Base-by-base conservation (phyloP, 371 early-diverging fungal species). In the Paraphysoderma sedebokerense region DNA sequence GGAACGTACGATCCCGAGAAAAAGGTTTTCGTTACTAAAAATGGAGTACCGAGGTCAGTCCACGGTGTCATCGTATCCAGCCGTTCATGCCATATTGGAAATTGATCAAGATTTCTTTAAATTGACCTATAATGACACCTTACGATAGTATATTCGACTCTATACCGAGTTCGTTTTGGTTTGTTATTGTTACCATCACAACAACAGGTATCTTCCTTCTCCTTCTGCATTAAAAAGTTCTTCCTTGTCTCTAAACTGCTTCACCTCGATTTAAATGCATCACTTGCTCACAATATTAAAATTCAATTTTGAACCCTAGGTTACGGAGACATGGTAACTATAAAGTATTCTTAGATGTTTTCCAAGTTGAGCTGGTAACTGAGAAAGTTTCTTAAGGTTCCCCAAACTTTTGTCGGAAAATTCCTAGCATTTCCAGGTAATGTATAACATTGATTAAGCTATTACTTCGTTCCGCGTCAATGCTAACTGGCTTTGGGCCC, bases 331-430 rank as follows among this genome's bases (percentile, higher is more conserved):
- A 42, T 42, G 24, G 28, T 42, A n/a, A n/a, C n/a, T n/a, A 26
- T 36, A 2, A 36, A 7, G 23, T 23, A 32, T 19, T 40, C 13
- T 12, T 29, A 24, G 23, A 65, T 59, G 76, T 45, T n/a, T n/a
- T n/a, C n/a, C n/a, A n/a, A n/a, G n/a, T n/a, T n/a, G n/a, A n/a
- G n/a, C n/a, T n/a, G n/a, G n/a, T n/a, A n/a, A n/a, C n/a, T n/a
- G n/a, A n/a, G n/a, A n/a, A n/a, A n/a, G n/a, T n/a, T n/a, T n/a
- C 85, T 83, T 52, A 82, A 83, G 80, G 81, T 82, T 2, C 87
- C 87, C 4, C 69, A 77, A 0, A 87, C 87, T 0, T 77, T 82
- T 57, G 62, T 85, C 41, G 87, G 87, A 41, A 85, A 85, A 53
- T 51, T 85, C 28, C 74, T 87, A 23, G 77, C 85, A 2, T 84